These are phyloP conservation scores for Monosporozyma yasuniensis DNA, from an alignment of 805 yeast genomes.

Conservation along the genomic window DNA sequence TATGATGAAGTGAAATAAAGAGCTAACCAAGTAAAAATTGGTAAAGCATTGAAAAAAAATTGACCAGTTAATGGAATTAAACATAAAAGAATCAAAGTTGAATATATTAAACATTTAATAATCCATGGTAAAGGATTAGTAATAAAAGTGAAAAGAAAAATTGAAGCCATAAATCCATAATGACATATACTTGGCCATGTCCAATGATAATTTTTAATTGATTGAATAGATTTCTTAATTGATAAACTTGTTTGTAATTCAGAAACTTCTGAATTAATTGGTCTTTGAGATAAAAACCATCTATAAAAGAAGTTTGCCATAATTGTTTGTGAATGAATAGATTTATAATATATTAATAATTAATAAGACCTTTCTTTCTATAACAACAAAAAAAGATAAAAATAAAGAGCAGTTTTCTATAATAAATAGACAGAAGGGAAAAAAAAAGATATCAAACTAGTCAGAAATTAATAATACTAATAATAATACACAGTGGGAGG, in stretches of 20 bases:
- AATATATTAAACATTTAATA: conserved; percentile 23
- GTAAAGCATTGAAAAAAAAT: conserved; percentile 74
- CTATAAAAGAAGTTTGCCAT: conserved; percentile 35
- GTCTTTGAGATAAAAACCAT: conserved; percentile 48
- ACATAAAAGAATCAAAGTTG: conserved; percentile 38
- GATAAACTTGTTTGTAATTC: conserved; percentile 44
- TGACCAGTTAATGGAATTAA: conserved; percentile 74
- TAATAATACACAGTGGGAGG: no score
- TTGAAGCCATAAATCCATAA: conserved; percentile 41
- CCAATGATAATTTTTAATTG: conserved; percentile 37
- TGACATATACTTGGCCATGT: conserved; percentile 41
- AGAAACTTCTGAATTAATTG: conserved; percentile 33
- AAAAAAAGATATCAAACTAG: no score
- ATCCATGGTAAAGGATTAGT: conserved; percentile 49
- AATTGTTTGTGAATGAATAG: not conserved
- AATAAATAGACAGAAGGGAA: no score
- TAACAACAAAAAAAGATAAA: no score
- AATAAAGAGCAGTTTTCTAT: no score
- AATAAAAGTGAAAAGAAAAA: conserved; percentile 50
- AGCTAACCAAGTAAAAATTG: conserved; percentile 78
- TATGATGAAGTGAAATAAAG: conserved; percentile 69
- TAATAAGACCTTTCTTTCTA: not conserved
- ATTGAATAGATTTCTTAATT: conserved; percentile 34
- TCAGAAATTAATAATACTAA: no score
- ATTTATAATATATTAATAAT: not conserved